Conservation (phyloP, 345 rosid species). For the Draba incana region DNA sequence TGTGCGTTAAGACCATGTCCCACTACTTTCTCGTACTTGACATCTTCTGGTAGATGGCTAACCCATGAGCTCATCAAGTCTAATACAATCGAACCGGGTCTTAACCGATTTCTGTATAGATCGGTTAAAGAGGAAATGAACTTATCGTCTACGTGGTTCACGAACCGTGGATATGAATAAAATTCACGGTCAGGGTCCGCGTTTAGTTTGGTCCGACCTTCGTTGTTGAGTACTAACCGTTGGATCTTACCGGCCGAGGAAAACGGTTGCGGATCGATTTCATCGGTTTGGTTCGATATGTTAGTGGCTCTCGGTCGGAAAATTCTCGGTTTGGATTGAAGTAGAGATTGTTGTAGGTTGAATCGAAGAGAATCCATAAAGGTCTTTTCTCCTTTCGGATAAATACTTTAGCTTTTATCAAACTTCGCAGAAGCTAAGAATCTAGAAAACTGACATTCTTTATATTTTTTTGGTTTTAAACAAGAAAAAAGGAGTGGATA, state of each 20-base stretch:
- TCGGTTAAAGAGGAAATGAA: constrained; percentile 73
- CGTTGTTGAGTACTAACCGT: constrained; percentile 63
- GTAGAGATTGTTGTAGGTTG: constrained; percentile 38
- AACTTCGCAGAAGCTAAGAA: constrained; percentile 30
- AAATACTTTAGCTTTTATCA: constrained; percentile 18
- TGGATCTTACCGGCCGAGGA: constrained; percentile 65
- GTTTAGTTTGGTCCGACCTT: constrained; percentile 72
- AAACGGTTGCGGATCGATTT: constrained; percentile 40
- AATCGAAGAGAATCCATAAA: constrained; percentile 40
- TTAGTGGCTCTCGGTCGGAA: constrained; percentile 38
- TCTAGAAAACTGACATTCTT: not conserved
- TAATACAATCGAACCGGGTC: constrained; percentile 70
- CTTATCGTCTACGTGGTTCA: constrained; percentile 78
- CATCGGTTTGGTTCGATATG: constrained; percentile 43
- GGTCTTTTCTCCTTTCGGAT: not conserved
- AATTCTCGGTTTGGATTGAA: constrained; percentile 30
- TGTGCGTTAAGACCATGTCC: constrained; percentile 96
- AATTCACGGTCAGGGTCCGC: constrained; percentile 62
- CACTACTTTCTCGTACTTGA: constrained; percentile 66
- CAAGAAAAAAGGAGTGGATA: constrained; percentile 17
- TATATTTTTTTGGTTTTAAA: not conserved
- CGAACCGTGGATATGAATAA: constrained; percentile 77
- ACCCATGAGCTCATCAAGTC: constrained; percentile 96
- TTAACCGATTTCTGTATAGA: constrained; percentile 59
- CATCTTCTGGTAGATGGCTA: constrained; percentile 79